Evolutionary conservation across 805 yeast species (phyloP).

Genomic region (Candida manassasensis): DNA sequence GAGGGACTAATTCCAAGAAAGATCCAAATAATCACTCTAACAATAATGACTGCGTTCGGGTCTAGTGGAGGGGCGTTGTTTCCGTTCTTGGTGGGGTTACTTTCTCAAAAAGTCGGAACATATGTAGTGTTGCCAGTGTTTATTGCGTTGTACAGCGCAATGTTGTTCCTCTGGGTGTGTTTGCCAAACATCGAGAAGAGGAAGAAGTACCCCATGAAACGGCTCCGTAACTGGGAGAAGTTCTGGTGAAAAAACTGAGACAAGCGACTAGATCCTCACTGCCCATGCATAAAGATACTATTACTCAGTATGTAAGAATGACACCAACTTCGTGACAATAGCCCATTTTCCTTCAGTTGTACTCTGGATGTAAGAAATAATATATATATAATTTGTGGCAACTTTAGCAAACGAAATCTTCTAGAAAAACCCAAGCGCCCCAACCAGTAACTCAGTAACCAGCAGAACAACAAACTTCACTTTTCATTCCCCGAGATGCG

Average conservation of each 20-base stretch:
- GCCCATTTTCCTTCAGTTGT: no score
- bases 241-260: conserved; percentile 14
- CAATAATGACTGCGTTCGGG: conserved; percentile 53
- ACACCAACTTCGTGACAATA: no score
- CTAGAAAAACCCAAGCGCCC: no score
- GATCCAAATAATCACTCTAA: conserved; percentile 46
- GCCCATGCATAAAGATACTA: no score
- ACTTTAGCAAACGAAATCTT: no score
- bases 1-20: conserved; percentile 45
- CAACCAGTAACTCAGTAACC: no score
- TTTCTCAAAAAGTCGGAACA: conserved; percentile 43
- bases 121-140: conserved; percentile 48
- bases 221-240: conserved; percentile 13
- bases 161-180: conserved; percentile 35
- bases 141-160: conserved; percentile 29
- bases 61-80: conserved; percentile 54
- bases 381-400: no score
- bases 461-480: no score
- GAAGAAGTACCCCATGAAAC: conserved; percentile 3
- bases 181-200: conserved; percentile 32
- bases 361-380: no score
- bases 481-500: no score
- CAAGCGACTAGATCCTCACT: no score
- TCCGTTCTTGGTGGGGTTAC: conserved; percentile 50
- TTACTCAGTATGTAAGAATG: no score